These are phyloP conservation scores for Leptographium radiaticola DNA, from an alignment of 2,329 filamentous ascomycete genomes.

Conservation along the genomic window DNA sequence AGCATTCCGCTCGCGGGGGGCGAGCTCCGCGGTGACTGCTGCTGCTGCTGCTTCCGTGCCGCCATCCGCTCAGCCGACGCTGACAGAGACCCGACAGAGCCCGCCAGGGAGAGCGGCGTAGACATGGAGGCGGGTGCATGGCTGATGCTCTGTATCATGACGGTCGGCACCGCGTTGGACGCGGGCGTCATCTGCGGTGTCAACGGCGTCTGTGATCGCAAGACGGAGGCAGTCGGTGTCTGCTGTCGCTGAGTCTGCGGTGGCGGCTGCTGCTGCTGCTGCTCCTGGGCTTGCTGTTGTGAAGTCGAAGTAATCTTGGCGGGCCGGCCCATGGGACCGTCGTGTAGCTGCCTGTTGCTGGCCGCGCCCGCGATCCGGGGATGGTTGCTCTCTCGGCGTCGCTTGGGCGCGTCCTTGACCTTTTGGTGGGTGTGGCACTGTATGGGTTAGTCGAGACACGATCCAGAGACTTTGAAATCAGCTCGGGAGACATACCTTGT, in stretches of 20 bases:
- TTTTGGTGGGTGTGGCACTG: constrained; percentile 62
- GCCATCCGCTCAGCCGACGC: constrained; percentile 7
- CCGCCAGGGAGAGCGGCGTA: constrained; percentile 1
- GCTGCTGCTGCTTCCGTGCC: constrained; percentile 13
- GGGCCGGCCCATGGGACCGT: too few species aligned
- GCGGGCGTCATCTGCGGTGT: constrained; percentile 32
- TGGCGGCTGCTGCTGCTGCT: neutral
- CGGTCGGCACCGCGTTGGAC: neutral
- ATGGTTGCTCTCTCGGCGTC: constrained; percentile 49
- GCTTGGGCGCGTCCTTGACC: constrained; percentile 57
- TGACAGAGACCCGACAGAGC: constrained; percentile 15
- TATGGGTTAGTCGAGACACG: neutral
- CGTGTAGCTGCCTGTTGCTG: constrained; percentile 3
- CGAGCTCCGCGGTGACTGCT: constrained; percentile 12
- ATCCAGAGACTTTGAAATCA: too few species aligned
- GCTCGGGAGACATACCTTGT: constrained; percentile 49
- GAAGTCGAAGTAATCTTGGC: neutral
- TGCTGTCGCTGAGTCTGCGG: neutral
- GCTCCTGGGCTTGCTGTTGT: neutral
- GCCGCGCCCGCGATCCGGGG: constrained; percentile 27
- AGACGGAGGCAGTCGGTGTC: neutral
- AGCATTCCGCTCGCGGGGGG: neutral
- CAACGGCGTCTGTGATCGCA: constrained; percentile 11
- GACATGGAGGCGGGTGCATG: too few species aligned
- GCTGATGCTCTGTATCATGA: neutral